phyloP scores from a whole-genome alignment of 495 filamentous ascomycete species.

The Trypethelium eluteriae region DNA sequence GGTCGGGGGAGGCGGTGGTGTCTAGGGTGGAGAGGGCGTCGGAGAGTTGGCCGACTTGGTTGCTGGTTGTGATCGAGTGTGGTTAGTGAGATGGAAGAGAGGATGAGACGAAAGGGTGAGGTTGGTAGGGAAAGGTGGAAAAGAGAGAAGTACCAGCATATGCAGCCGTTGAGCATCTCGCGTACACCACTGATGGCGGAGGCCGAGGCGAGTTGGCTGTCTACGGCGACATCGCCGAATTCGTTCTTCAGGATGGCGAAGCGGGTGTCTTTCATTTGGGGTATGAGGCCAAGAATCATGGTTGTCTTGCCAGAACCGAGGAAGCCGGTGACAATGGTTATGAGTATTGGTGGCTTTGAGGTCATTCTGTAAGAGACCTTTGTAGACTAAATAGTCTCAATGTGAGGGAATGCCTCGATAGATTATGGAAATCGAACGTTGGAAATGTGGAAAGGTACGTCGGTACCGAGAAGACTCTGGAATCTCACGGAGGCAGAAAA shows the following conservation, averaged over 20 bases:
- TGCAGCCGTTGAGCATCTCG: conserved; percentile 91
- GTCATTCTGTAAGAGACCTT: background rate
- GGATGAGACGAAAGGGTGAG: too few species aligned
- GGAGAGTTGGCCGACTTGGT: conserved; percentile 83
- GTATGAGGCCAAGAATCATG: conserved; percentile 78
- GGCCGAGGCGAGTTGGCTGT: conserved; percentile 78
- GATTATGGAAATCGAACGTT: too few species aligned
- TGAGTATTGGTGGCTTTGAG: conserved; percentile 55
- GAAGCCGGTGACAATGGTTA: conserved; percentile 94
- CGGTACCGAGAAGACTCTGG: too few species aligned
- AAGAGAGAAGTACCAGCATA: conserved; percentile 52
- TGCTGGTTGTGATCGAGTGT: conserved; percentile 41
- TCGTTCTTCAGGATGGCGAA: conserved; percentile 97
- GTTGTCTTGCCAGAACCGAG: conserved; percentile 93
- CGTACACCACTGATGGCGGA: conserved; percentile 78
- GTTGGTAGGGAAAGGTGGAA: background rate
- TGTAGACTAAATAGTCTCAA: background rate
- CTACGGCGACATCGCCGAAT: conserved; percentile 88
- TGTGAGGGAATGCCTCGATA: background rate
- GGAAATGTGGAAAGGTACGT: too few species aligned
- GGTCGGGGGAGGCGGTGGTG: conserved; percentile 54
- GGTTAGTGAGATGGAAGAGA: background rate
- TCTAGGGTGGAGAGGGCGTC: conserved; percentile 68
- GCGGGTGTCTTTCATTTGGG: conserved; percentile 68
- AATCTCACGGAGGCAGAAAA: too few species aligned